Evolutionary conservation across 2,329 filamentous ascomycete genomes (phyloP).

Genomic region (Onygena corvina): DNA sequence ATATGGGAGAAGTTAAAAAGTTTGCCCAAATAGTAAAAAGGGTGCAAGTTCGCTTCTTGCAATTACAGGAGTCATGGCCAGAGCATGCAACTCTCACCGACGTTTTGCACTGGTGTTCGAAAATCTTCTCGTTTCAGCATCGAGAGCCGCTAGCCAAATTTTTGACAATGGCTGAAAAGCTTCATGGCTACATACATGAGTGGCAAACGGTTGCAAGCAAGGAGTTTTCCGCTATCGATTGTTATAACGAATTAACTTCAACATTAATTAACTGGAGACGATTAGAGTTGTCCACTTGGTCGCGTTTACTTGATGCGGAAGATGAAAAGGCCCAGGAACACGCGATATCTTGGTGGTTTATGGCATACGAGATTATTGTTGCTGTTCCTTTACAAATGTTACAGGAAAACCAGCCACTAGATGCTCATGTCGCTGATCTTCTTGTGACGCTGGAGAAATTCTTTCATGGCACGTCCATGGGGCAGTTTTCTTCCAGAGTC

Average conservation of each 20-base stretch:
- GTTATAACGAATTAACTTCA: slow-evolving; percentile 68
- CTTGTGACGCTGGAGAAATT: slow-evolving; percentile 69
- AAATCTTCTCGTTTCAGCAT: slow-evolving; percentile 62
- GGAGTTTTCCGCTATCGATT: slow-evolving; percentile 54
- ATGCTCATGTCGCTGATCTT: slow-evolving; percentile 53
- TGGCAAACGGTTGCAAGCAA: slow-evolving; percentile 91
- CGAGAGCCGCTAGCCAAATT: slow-evolving; percentile 76
- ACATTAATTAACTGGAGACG: slow-evolving; percentile 81
- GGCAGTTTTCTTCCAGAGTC: slow-evolving; percentile 66
- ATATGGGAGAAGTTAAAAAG: slow-evolving; percentile 61
- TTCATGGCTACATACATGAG: slow-evolving; percentile 75
- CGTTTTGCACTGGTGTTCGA: slow-evolving; percentile 61
- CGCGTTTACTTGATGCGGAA: slow-evolving; percentile 75
- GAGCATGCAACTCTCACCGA: slow-evolving; percentile 71
- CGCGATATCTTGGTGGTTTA: slow-evolving; percentile 88
- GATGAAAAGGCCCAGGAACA: slow-evolving; percentile 60
- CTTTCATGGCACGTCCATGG: slow-evolving; percentile 64
- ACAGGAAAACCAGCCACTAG: slow-evolving; percentile 47
- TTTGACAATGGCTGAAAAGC: slow-evolving; percentile 72
- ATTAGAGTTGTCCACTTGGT: slow-evolving; percentile 85
- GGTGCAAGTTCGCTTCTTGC: slow-evolving; percentile 58
- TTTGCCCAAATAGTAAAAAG: slow-evolving; percentile 58
- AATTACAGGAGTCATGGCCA: slow-evolving; percentile 53
- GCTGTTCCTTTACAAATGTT: slow-evolving; percentile 58
- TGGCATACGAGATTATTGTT: slow-evolving; percentile 83